phyloP scores from a whole-genome alignment of 345 rosid genomes.

The Xanthoceras sorbifolium region DNA sequence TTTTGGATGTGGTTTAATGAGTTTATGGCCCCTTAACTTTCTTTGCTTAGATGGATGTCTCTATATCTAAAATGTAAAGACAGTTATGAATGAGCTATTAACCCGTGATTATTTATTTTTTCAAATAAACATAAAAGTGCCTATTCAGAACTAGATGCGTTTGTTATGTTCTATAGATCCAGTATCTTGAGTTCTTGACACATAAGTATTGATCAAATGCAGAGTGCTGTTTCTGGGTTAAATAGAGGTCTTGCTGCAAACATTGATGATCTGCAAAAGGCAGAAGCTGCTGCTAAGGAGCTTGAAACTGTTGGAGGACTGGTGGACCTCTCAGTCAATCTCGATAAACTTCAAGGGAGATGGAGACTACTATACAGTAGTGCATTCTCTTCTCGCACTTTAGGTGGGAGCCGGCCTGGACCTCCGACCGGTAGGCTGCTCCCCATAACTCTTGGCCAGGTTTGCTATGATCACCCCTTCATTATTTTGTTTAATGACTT shows the following conservation, averaged over 20 bases:
- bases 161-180: not conserved
- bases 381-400: slow-evolving; percentile 85
- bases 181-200: not conserved
- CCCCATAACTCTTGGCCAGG: slow-evolving; percentile 94
- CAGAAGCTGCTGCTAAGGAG: slow-evolving; percentile 74
- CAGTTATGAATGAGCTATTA: not conserved
- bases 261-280: slow-evolving; percentile 59
- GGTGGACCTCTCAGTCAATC: slow-evolving; percentile 54
- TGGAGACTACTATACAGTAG: slow-evolving; percentile 93
- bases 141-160: not conserved
- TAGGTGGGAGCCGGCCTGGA: slow-evolving; percentile 95
- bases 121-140: not conserved
- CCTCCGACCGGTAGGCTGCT: slow-evolving; percentile 85
- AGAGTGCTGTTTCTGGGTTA: slow-evolving; percentile 80
- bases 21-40: not conserved
- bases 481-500: not conserved
- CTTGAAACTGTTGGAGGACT: slow-evolving; percentile 71
- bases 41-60: not conserved
- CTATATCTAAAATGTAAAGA: not conserved
- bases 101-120: not conserved
- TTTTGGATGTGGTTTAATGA: not conserved
- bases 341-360: slow-evolving; percentile 79
- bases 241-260: slow-evolving; percentile 88
- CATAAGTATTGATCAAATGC: slow-evolving; percentile 25
- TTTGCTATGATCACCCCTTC: slow-evolving; percentile 18